Base-by-base conservation (phyloP, 2,329 filamentous ascomycete genomes). In the Pleurostoma richardsiae region DNA sequence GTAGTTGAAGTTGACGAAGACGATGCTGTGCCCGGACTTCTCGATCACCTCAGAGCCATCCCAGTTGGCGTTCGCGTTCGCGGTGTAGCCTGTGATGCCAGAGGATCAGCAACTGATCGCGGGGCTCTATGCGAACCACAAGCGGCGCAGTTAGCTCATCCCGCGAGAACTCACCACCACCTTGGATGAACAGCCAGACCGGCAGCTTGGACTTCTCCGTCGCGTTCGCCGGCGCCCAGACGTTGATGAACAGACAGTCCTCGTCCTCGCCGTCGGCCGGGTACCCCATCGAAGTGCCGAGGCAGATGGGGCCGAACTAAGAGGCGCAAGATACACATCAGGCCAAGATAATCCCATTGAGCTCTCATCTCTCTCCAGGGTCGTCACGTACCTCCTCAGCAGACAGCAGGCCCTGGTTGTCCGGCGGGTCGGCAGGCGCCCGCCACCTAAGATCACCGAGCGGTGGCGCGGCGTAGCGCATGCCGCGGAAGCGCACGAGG, bases 1-100 rank as follows among this genome's bases (percentile, higher is more conserved):
- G 56, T 84, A 84, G 61, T 82, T 81, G 59, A 83, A 82, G 54
- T 77, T 77, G 42, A 83, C 78, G 45, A 79, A 71, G 10, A 84
- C 64, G 42, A 83, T 65, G 50, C 67, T 69, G 29, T 65, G 54
- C 10, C 60, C 66, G 0, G 76, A 77, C 51, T 59, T 58, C 29
- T 66, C 58, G 28, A 80, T 65, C 4, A 77, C 64, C 28, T 67
- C 62, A 0, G 70, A 68, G 30, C 74, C 76, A 56, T 79, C 76
- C 59, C 69, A 76, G 58, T 77, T 74, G 10, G 67, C 64, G 49
- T 79, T 80, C n/a, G 68, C 61, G 47, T 76, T 72, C 11, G 52
- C 49, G 0, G 64, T 64, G 49, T 77, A 79, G 31, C 74, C 74
- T 64, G 10, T 59, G 57, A 47, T 60, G 61, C 49, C n/a, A n/a